Conservation (phyloP, 441 rosid species). For the Brassica hybrid region DNA sequence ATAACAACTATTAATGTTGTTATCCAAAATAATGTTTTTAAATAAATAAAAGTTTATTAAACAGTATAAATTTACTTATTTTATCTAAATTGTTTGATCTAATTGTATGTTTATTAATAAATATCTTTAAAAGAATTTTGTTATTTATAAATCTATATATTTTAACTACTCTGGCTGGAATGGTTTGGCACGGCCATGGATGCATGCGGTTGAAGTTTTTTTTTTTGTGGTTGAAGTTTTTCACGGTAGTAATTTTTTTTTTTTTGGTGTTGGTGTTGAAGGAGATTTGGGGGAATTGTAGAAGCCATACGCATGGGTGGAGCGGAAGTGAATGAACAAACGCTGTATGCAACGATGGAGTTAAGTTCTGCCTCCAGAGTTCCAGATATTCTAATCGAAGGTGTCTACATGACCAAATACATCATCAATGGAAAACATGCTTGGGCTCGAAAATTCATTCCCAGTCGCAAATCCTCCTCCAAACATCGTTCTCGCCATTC, state of each 20-base stretch:
- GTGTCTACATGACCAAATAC: constrained; percentile 51
- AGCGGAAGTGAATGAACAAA: constrained; percentile 49
- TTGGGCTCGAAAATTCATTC: constrained; percentile 65
- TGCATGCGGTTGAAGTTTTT: background rate
- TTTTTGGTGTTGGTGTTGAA: constrained; percentile 33
- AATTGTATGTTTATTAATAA: too few species aligned
- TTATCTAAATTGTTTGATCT: too few species aligned
- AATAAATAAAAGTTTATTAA: too few species aligned
- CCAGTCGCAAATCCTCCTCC: constrained; percentile 33
- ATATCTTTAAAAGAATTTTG: too few species aligned
- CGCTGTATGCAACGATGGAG: constrained; percentile 65
- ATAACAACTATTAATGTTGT: too few species aligned
- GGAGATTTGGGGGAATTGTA: constrained; percentile 60
- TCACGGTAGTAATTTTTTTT: background rate
- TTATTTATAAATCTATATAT: too few species aligned
- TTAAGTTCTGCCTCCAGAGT: constrained; percentile 40
- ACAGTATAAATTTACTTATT: too few species aligned
- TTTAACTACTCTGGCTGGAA: too few species aligned
- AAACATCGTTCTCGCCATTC: background rate
- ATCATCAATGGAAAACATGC: constrained; percentile 77
- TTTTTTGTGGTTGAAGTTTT: constrained; percentile 37
- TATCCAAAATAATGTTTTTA: too few species aligned
- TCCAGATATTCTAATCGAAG: constrained; percentile 41
- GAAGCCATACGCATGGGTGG: constrained; percentile 64
- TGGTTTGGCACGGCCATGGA: too few species aligned